These are phyloP conservation scores for Dactylellina sp. DNA, from an alignment of 2,329 filamentous ascomycete genomes.

Conservation along the genomic window DNA sequence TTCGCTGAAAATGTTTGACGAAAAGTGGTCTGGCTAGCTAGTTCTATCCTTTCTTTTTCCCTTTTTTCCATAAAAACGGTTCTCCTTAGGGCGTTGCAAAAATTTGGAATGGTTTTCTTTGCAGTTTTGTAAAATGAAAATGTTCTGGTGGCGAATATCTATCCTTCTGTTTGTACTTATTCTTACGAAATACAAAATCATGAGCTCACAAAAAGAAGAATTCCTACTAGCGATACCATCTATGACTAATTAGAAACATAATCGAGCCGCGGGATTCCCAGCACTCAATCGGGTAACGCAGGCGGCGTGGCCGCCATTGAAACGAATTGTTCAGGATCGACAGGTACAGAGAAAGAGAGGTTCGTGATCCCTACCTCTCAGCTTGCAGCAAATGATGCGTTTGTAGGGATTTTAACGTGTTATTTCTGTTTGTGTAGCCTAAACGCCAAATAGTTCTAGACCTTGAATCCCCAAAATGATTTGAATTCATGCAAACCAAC, in stretches of 20 bases:
- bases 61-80: conserved; percentile 11
- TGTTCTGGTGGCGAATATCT: conserved; percentile 38
- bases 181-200: conserved; percentile 43
- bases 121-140: conserved; percentile 37
- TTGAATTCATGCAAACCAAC: not conserved
- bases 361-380: conserved; percentile 2
- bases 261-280: not conserved
- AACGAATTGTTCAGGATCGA: not conserved
- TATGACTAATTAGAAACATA: not conserved
- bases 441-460: not conserved
- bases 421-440: not conserved
- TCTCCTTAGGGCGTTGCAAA: conserved; percentile 15
- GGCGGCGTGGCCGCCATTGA: not conserved
- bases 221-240: not conserved
- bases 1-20: conserved; percentile 31
- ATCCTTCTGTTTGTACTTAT: conserved; percentile 47
- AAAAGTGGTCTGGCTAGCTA: conserved; percentile 42
- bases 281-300: not conserved
- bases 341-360: not conserved
- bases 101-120: conserved; percentile 15
- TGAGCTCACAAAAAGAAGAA: conserved; percentile 38
- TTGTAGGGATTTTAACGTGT: no score
- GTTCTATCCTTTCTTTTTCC: conserved; percentile 40
- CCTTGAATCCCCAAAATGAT: not conserved
- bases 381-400: no score